phyloP scores from a whole-genome alignment of 495 filamentous ascomycete genomes.

The Xylaria telfairii region DNA sequence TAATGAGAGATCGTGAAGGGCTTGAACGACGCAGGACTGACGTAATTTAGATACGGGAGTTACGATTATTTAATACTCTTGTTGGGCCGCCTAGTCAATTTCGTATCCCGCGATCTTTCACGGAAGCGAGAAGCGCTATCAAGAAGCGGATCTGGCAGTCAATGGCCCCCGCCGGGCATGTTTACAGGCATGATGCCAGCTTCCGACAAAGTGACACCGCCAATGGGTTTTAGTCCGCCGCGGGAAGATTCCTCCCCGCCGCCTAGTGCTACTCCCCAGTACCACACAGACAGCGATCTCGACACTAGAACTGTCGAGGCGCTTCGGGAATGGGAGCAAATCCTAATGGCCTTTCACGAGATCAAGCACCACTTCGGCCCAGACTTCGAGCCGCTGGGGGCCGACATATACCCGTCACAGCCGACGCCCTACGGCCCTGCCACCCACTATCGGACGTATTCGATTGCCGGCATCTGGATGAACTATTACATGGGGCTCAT shows the following conservation, averaged over 20 bases:
- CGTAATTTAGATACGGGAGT: slow-evolving; percentile 68
- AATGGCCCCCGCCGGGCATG: slow-evolving; percentile 42
- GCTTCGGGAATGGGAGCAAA: slow-evolving; percentile 78
- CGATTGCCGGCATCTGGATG: slow-evolving; percentile 83
- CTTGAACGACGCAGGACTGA: slow-evolving; percentile 1
- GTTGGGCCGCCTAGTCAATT: slow-evolving; percentile 81
- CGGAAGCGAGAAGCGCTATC: slow-evolving; percentile 72
- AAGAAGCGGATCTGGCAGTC: slow-evolving; percentile 43
- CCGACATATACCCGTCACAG: slow-evolving; percentile 68
- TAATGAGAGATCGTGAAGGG: neutral
- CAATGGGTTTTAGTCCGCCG: slow-evolving; percentile 62
- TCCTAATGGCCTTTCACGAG: slow-evolving; percentile 70
- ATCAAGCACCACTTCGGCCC: slow-evolving; percentile 71
- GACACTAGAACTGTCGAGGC: slow-evolving; percentile 71
- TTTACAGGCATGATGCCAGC: slow-evolving; percentile 72
- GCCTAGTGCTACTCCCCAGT: slow-evolving; percentile 40
- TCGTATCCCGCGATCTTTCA: slow-evolving; percentile 76
- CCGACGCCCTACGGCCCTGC: slow-evolving; percentile 79
- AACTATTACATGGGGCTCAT: slow-evolving; percentile 85
- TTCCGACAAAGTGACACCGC: slow-evolving; percentile 55
- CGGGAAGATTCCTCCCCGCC: slow-evolving; percentile 41
- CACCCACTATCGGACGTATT: slow-evolving; percentile 81
- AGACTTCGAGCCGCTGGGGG: slow-evolving; percentile 77
- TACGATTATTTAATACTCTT: slow-evolving; percentile 86
- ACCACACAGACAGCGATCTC: slow-evolving; percentile 57